Evolutionary conservation across 2,329 filamentous ascomycete species (phyloP).

Genomic region (Xylariaceae sp.): DNA sequence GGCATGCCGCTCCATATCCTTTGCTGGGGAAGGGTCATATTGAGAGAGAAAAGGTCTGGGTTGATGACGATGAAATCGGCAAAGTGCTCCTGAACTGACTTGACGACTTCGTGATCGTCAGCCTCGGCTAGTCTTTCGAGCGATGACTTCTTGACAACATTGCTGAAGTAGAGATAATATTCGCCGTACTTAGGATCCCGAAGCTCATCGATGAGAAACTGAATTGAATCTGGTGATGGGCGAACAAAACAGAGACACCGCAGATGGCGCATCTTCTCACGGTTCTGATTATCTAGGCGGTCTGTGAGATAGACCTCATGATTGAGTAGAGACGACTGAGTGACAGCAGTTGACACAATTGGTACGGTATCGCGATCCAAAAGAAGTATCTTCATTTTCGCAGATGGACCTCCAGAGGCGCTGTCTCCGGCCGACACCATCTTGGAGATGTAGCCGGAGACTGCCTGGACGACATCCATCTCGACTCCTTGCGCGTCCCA

Average conservation of each 20-base stretch:
- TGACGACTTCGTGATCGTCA: conserved; percentile 96
- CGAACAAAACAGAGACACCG: conserved; percentile 92
- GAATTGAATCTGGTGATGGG: conserved; percentile 90
- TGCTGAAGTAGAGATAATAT: conserved; percentile 97
- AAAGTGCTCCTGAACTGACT: conserved; percentile 92
- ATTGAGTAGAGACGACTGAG: conserved; percentile 91
- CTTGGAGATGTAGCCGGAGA: conserved; percentile 94
- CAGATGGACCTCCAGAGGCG: conserved; percentile 68
- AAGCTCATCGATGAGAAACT: conserved; percentile 92
- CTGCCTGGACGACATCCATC: conserved; percentile 95
- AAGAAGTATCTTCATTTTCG: conserved; percentile 98
- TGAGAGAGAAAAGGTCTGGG: conserved; percentile 86
- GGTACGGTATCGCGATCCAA: conserved; percentile 93
- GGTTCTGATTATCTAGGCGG: conserved; percentile 84
- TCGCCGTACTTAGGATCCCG: conserved; percentile 97
- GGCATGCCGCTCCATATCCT: conserved; percentile 82
- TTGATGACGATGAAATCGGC: conserved; percentile 96
- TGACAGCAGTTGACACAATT: conserved; percentile 93
- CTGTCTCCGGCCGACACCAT: conserved; percentile 88
- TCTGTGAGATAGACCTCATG: conserved; percentile 99
- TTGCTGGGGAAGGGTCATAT: conserved; percentile 73
- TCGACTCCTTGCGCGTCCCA: conserved; percentile 38
- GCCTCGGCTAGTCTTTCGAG: conserved; percentile 93
- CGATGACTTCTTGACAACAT: conserved; percentile 95
- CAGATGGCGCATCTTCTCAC: conserved; percentile 98